phyloP scores from a whole-genome alignment of 2,329 filamentous ascomycete species.

The Scedosporium boydii region DNA sequence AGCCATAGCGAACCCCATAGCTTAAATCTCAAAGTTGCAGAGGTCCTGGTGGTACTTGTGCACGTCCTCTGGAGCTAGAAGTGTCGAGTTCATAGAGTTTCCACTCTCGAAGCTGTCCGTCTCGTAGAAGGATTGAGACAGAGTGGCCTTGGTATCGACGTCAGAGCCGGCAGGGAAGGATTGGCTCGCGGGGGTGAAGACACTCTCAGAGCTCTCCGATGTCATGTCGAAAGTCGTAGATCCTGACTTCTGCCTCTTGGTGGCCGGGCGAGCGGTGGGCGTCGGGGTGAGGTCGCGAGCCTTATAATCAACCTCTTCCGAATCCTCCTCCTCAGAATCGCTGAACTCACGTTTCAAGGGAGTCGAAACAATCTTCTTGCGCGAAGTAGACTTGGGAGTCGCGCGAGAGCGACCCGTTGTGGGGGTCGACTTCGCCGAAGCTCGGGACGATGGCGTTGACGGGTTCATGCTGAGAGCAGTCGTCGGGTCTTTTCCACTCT shows the following conservation, averaged over 20 bases:
- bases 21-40: background rate
- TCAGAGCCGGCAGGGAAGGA: background rate
- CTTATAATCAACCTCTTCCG: slow-evolving; percentile 14
- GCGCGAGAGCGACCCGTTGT: slow-evolving; percentile 10
- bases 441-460: background rate
- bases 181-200: background rate
- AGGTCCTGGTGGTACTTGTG: background rate
- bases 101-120: background rate
- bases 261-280: background rate
- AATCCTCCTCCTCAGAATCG: slow-evolving; percentile 17
- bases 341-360: slow-evolving; percentile 11
- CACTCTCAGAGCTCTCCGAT: background rate
- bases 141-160: background rate
- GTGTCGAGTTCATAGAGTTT: background rate
- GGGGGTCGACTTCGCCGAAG: slow-evolving; percentile 10
- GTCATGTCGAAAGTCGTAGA: background rate
- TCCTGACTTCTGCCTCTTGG: background rate
- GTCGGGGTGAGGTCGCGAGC: slow-evolving; percentile 4
- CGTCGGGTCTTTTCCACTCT: slow-evolving; percentile 35
- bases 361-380: slow-evolving; percentile 15
- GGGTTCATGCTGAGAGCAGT: slow-evolving; percentile 20
- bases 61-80: background rate
- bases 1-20: background rate
- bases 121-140: slow-evolving; percentile 1
- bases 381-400: slow-evolving; percentile 9